A percentile compares a stretch with the other conserved stretches of the same genome.
These are phyloP conservation scores for Pythium aristosporum DNA, from an alignment of 352 stramenopile species.

Conservation along the genomic window DNA sequence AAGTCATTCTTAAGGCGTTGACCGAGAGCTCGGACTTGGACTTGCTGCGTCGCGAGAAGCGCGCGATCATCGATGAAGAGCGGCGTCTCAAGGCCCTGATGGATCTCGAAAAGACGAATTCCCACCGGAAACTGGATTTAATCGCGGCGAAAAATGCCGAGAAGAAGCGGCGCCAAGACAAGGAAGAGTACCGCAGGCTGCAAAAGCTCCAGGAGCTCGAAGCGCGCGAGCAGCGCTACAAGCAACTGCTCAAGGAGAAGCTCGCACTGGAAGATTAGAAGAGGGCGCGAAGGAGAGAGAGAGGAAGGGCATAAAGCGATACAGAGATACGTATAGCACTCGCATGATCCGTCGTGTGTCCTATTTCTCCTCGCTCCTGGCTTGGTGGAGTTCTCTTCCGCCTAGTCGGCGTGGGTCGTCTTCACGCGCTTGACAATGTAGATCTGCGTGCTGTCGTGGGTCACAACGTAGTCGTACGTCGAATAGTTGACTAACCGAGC, in stretches of 20 bases:
- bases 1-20: conserved; percentile 92
- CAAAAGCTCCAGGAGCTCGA: conserved; percentile 70
- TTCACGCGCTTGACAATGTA: conserved; percentile 76
- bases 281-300: not conserved
- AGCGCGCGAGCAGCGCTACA: conserved; percentile 63
- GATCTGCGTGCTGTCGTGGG: conserved; percentile 56
- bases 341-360: not conserved
- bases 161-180: conserved; percentile 87
- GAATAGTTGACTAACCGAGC: conserved; percentile 53
- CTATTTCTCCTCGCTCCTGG: not conserved
- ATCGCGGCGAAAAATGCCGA: conserved; percentile 89
- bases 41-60: conserved; percentile 90
- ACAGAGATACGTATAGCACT: too few species aligned
- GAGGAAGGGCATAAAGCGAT: not conserved
- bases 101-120: conserved; percentile 93
- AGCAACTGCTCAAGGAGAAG: conserved; percentile 78
- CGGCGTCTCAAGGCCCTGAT: conserved; percentile 91
- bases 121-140: conserved; percentile 90
- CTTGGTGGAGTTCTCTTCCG: not conserved
- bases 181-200: conserved; percentile 79
- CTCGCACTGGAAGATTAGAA: conserved; percentile 53
- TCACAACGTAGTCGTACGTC: conserved; percentile 67
- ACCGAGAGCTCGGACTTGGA: conserved; percentile 91
- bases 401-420: conserved; percentile 11
- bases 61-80: conserved; percentile 94